Evolutionary conservation across 2,329 filamentous ascomycete species (phyloP), one percentile per base, ranked within the genome.

Genomic region (Monosporascus sp.): DNA sequence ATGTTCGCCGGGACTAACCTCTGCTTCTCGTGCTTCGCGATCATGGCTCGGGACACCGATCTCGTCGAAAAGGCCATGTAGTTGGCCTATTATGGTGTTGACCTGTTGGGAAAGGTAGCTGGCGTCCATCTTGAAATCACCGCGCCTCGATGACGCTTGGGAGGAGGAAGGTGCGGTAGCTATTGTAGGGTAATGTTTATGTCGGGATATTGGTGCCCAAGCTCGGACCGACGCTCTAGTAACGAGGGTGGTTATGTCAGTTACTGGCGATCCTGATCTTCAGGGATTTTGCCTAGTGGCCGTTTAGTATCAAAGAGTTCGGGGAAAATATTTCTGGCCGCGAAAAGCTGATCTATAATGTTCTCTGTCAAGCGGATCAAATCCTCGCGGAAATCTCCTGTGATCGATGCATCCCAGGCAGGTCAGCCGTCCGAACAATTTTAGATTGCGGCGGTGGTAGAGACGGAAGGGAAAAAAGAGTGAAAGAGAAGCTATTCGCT

Each of bases 21-120:
- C 91, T 69, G 90, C 83, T 70, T 97, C 93, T 65, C 94, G 83
- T 49, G 84, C 81, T 69, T 97, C 91, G 66, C 94, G 88, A 72
- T 97, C 94, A 84, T 96, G 91, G 66, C 78, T 85, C 27, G 93
- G 84, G n/a, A 99, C 89, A 55, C 94, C 94, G 66, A 99, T 99
- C 69, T 99, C 93, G 71, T 99, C 94, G 67, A 97, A 99, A 54
- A 97, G 83, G 60, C 88, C 89, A 73, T 97, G 93, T 56, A 99
- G 82, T 74, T 97, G 91, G 71, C 84, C 85, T 69, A 97, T 91
- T 68, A 96, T 97, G 66, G 84, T 91, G 62, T 91, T 94, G 75
- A 99, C 90, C 83, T 97, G 94, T 71, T 95, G 91, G 64, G 91
- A 89, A 69, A 97, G 80, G 73, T 95, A 95, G 71, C 89, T 90